These are phyloP conservation scores for Balansia obtecta DNA, from an alignment of 2,329 filamentous ascomycete genomes.

Conservation along the genomic window DNA sequence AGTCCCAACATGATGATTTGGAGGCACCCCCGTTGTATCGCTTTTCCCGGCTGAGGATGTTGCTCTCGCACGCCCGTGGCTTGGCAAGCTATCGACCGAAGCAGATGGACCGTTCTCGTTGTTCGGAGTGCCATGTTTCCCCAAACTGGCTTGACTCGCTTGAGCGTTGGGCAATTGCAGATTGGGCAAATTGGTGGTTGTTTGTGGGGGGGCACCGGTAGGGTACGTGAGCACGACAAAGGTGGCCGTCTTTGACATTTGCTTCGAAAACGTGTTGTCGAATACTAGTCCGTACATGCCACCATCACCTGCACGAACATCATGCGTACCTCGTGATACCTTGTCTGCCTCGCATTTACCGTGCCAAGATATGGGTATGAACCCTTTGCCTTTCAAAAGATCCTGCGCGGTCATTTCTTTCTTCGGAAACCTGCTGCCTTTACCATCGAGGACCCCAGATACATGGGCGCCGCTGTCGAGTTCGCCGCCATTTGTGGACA, in stretches of 20 bases:
- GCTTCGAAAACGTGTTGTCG: slow-evolving; percentile 98
- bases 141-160: slow-evolving; percentile 39
- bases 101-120: slow-evolving; percentile 33
- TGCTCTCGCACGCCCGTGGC: slow-evolving; percentile 27
- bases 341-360: slow-evolving; percentile 96
- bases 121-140: slow-evolving; percentile 32
- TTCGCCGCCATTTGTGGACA: slow-evolving; percentile 30
- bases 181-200: slow-evolving; percentile 56
- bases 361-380: slow-evolving; percentile 67
- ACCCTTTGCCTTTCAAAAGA: slow-evolving; percentile 52
- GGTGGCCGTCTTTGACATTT: slow-evolving; percentile 84
- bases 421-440: slow-evolving; percentile 35
- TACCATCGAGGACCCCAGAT: slow-evolving; percentile 30
- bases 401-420: slow-evolving; percentile 52
- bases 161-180: slow-evolving; percentile 28
- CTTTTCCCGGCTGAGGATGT: slow-evolving; percentile 41
- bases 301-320: slow-evolving; percentile 60
- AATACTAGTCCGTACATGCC: slow-evolving; percentile 96
- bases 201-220: slow-evolving; percentile 65
- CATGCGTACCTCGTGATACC: slow-evolving; percentile 80
- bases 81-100: slow-evolving; percentile 50
- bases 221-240: slow-evolving; percentile 93
- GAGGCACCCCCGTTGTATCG: slow-evolving; percentile 27
- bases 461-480: slow-evolving; percentile 32
- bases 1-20: slow-evolving; percentile 67